These are phyloP conservation scores for Cytospora paraplurivora DNA, from an alignment of 2,329 filamentous ascomycete species.

Conservation along the genomic window DNA sequence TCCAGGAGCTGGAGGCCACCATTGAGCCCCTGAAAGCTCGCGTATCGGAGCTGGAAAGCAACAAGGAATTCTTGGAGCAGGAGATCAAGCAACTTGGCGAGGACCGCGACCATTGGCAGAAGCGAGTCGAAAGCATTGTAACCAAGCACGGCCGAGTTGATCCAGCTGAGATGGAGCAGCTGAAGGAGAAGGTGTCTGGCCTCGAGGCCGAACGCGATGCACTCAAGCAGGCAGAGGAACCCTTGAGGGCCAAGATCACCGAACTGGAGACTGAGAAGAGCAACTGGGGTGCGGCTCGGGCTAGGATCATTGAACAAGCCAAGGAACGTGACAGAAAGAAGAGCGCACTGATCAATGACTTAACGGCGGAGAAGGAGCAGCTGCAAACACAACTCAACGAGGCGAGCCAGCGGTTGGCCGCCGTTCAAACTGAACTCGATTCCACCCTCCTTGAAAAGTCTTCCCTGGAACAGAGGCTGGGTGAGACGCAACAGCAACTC, in stretches of 20 bases:
- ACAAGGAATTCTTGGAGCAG: slow-evolving; percentile 78
- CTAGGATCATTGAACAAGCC: slow-evolving; percentile 62
- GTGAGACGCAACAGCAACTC: slow-evolving; percentile 45
- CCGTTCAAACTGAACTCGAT: slow-evolving; percentile 56
- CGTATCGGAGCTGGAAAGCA: slow-evolving; percentile 79
- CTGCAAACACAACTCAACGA: slow-evolving; percentile 54
- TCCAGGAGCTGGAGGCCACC: slow-evolving; percentile 72
- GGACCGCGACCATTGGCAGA: slow-evolving; percentile 93
- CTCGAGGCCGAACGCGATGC: slow-evolving; percentile 67
- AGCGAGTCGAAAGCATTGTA: slow-evolving; percentile 92
- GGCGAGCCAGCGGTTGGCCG: slow-evolving; percentile 43
- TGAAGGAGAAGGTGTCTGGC: slow-evolving; percentile 74
- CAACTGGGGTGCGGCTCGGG: slow-evolving; percentile 54
- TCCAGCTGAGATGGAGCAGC: slow-evolving; percentile 84
- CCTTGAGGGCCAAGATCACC: slow-evolving; percentile 56
- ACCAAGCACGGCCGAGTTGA: slow-evolving; percentile 96
- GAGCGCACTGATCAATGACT: slow-evolving; percentile 54
- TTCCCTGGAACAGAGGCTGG: slow-evolving; percentile 41
- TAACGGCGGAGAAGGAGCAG: slow-evolving; percentile 56
- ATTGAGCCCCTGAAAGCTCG: slow-evolving; percentile 82
- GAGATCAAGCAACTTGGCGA: slow-evolving; percentile 88
- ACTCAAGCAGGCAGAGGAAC: slow-evolving; percentile 51
- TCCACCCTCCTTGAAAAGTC: slow-evolving; percentile 45
- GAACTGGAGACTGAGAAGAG: slow-evolving; percentile 58
- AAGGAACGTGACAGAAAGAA: slow-evolving; percentile 62